Base-by-base conservation (phyloP, 306 rosid species). In the Ziziphus jujuba region DNA sequence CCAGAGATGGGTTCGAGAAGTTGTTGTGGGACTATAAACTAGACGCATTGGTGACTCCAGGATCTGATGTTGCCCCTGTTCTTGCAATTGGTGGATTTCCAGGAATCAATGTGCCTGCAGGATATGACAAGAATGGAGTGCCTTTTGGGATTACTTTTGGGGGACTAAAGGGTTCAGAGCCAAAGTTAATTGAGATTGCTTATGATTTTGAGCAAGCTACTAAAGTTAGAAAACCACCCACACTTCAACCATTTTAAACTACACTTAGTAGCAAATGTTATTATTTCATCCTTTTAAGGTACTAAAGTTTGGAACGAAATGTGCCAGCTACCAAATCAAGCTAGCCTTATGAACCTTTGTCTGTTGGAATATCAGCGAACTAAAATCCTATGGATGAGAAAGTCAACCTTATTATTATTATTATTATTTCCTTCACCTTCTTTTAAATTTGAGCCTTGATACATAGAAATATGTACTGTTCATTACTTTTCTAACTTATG, bases 81-180 rank as follows among this genome's bases (percentile, higher is more conserved):
- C 90, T 91, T 13, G 90, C 84, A 2, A 73, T 63, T 17, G 97
- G 95, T 56, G 91, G 92, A 5, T 73, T 82, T 56, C 97, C 97
- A 0, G 92, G 84, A 74, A 54, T 91, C n/a, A 72, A 7, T 51
- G 92, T 88, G 56, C 92, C 89, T 11, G 95, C 87, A n/a, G 92
- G 88, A 36, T 86, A 77, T 71, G 69, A 79, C 20, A 43, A 79
- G 16, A 70, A 56, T 3, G 49, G 4, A 10, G 63, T 67, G 19
- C 93, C 93, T 19, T 78, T 88, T 69, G 96, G 97, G 20, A 72
- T 88, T 72, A 69, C 51, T 67, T 88, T 88, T 45, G 91, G 84
- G n/a, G 93, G 96, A 23, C 67, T 86, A 57, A 83, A 77, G 75
- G 92, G 90, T 13, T 84, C 80, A 0, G 95, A 87, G 69, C 80